phyloP scores from a whole-genome alignment of 768 basidiomycete species.

The Glaciozyma antarctica region DNA sequence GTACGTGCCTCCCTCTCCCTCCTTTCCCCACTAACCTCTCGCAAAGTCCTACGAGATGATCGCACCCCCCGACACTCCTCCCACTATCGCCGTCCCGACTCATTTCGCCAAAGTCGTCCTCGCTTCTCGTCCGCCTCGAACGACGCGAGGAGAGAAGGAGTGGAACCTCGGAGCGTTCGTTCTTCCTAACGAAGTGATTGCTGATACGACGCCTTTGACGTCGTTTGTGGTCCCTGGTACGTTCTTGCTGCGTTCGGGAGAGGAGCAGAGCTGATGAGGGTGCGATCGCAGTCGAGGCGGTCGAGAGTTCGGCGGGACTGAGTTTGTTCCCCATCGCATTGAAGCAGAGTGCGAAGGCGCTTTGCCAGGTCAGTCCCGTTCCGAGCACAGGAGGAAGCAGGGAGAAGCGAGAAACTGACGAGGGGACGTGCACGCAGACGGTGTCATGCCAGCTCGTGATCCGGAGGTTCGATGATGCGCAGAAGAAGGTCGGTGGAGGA shows the following conservation, averaged over 20 bases:
- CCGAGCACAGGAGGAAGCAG: background rate
- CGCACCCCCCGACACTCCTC: slow-evolving; percentile 43
- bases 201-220: slow-evolving; percentile 69
- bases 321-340: slow-evolving; percentile 73
- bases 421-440: slow-evolving; percentile 42
- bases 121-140: slow-evolving; percentile 53
- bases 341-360: slow-evolving; percentile 43
- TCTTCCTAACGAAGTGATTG: slow-evolving; percentile 84
- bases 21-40: background rate
- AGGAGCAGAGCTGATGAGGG: background rate
- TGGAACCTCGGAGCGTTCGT: slow-evolving; percentile 88
- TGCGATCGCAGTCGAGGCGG: slow-evolving; percentile 63
- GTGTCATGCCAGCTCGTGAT: slow-evolving; percentile 82
- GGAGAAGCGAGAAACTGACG: too few species aligned
- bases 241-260: slow-evolving; percentile 26
- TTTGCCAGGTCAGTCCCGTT: background rate
- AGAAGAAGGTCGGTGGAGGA: slow-evolving; percentile 27
- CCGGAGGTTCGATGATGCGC: slow-evolving; percentile 71
- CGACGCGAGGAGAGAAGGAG: slow-evolving; percentile 44
- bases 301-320: slow-evolving; percentile 78
- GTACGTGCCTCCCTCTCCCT: slow-evolving; percentile 47
- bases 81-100: slow-evolving; percentile 69
- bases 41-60: slow-evolving; percentile 84
- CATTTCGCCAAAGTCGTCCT: slow-evolving; percentile 96
- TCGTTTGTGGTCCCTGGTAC: slow-evolving; percentile 73